A percentile compares a stretch with the other conserved stretches of the same genome.
Conservation (phyloP, 2,329 filamentous ascomycete genomes). For the Rhexocercosporidium sp. region DNA sequence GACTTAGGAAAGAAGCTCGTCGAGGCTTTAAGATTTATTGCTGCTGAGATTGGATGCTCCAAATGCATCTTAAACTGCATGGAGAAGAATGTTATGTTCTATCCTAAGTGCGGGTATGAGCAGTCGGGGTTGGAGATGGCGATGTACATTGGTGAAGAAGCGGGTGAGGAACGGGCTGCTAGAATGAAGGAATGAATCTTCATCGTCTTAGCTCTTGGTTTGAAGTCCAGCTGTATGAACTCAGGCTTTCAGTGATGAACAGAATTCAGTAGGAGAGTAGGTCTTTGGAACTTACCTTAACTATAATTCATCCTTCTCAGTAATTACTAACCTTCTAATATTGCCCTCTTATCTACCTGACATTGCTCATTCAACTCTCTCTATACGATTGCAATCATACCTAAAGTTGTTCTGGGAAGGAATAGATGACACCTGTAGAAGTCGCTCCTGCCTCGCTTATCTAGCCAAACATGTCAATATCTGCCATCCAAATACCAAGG, state of each 20-base stretch:
- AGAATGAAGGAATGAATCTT: background rate
- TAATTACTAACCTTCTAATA: too few relatives aligned
- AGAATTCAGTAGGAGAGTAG: too few relatives aligned
- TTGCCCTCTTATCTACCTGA: background rate
- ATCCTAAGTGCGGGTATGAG: slow-evolving; percentile 96
- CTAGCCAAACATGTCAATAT: background rate
- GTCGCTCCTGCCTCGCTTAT: slow-evolving; percentile 8
- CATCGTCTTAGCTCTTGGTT: too few relatives aligned
- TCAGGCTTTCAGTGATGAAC: too few relatives aligned
- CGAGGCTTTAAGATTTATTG: too few relatives aligned
- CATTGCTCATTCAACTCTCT: background rate
- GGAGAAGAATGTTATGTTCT: slow-evolving; percentile 96
- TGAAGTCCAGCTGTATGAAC: too few relatives aligned
- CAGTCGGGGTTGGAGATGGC: slow-evolving; percentile 95
- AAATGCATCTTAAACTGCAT: slow-evolving; percentile 83
- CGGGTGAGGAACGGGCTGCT: slow-evolving; percentile 18
- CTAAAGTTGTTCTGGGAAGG: background rate
- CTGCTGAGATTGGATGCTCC: too few relatives aligned
- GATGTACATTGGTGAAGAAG: slow-evolving; percentile 70
- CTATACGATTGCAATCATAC: background rate
- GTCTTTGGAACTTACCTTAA: too few relatives aligned
- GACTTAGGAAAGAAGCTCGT: too few relatives aligned
- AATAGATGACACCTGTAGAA: background rate
- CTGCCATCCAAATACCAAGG: background rate
- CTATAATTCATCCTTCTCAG: too few relatives aligned